These are phyloP conservation scores for Canna indica DNA, from an alignment of 176 grass and related monocot genomes.

Conservation along the genomic window DNA sequence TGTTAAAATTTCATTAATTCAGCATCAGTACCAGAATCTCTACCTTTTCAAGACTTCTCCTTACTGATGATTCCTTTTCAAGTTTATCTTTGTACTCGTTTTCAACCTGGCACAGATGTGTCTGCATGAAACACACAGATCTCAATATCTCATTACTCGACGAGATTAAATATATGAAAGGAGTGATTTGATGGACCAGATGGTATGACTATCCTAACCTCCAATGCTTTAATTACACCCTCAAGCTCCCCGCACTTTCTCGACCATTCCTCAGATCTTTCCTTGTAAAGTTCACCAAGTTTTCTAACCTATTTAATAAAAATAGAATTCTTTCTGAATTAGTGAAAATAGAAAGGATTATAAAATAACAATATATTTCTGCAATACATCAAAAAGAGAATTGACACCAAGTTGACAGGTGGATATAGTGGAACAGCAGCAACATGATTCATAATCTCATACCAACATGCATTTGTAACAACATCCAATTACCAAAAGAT, in stretches of 20 bases:
- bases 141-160: too few relatives aligned
- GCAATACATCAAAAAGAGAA: not conserved
- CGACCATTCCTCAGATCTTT: conserved; percentile 84
- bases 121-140: conserved; percentile 26
- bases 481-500: not conserved
- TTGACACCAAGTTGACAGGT: not conserved
- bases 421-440: not conserved
- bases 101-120: conserved; percentile 84
- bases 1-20: not conserved
- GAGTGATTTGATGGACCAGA: not conserved
- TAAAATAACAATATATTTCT: not conserved
- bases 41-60: conserved; percentile 72
- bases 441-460: not conserved
- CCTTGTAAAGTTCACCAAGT: conserved; percentile 82
- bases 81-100: conserved; percentile 90
- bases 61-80: conserved; percentile 53
- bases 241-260: conserved; percentile 88
- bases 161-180: too few relatives aligned
- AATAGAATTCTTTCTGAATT: not conserved
- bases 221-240: conserved; percentile 96
- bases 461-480: not conserved
- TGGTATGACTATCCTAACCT: conserved; percentile 41
- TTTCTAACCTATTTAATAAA: conserved; percentile 64
- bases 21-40: not conserved
- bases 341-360: not conserved